These are phyloP conservation scores for Thalassia testudinum DNA, from an alignment of 116 monocot genomes.

Conservation along the genomic window DNA sequence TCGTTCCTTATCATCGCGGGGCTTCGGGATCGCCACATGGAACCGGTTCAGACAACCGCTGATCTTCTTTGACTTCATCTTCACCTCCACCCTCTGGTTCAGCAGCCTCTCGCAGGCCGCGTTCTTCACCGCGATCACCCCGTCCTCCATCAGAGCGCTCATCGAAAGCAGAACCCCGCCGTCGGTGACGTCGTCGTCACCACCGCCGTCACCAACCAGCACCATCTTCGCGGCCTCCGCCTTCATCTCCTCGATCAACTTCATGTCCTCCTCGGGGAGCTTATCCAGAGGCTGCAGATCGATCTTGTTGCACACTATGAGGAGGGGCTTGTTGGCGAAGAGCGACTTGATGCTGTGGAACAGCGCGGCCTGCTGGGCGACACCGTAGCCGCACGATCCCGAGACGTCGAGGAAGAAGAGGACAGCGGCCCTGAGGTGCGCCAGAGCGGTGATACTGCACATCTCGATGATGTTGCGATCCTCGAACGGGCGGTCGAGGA, in stretches of 20 bases:
- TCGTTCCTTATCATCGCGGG: slow-evolving; percentile 55
- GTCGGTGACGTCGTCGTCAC: slow-evolving; percentile 28
- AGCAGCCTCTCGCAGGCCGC: slow-evolving; percentile 57
- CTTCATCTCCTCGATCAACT: slow-evolving; percentile 56
- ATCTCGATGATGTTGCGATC: slow-evolving; percentile 72
- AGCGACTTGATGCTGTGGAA: slow-evolving; percentile 65
- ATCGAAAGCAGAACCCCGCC: slow-evolving; percentile 38
- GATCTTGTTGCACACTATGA: slow-evolving; percentile 74
- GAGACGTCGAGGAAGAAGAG: slow-evolving; percentile 66
- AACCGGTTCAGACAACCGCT: slow-evolving; percentile 51
- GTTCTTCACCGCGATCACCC: slow-evolving; percentile 61
- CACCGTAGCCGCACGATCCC: slow-evolving; percentile 57
- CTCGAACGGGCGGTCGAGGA: slow-evolving; percentile 62
- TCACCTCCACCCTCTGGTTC: slow-evolving; percentile 53
- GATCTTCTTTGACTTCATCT: slow-evolving; percentile 78
- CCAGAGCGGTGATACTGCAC: slow-evolving; percentile 71
- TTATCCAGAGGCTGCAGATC: slow-evolving; percentile 51
- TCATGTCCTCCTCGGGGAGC: slow-evolving; percentile 53
- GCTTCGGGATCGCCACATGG: slow-evolving; percentile 60
- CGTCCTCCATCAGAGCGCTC: slow-evolving; percentile 70
- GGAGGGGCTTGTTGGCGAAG: slow-evolving; percentile 65
- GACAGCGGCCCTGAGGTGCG: slow-evolving; percentile 49
- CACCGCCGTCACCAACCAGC: slow-evolving; percentile 19
- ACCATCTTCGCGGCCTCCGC: slow-evolving; percentile 43
- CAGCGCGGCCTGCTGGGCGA: slow-evolving; percentile 60